Evolutionary conservation across 495 filamentous ascomycete genomes (phyloP).

Genomic region (Coniosporium apollinis): DNA sequence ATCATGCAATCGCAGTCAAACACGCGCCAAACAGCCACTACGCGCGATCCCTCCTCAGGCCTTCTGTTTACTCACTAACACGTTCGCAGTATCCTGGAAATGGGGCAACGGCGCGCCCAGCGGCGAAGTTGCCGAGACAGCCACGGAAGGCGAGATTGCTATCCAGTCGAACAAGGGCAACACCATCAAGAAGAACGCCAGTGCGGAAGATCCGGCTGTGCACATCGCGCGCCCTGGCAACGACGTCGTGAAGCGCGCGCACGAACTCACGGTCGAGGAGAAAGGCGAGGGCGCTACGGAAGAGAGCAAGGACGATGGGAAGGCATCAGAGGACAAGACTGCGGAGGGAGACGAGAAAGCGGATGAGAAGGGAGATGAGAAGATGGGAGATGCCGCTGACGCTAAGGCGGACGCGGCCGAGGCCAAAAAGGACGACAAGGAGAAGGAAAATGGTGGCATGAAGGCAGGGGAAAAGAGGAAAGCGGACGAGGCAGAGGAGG

Average conservation of each 20-base stretch:
- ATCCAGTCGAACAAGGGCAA: conserved; percentile 45
- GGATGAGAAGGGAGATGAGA: conserved; percentile 4
- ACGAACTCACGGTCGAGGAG: conserved; percentile 28
- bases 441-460: conserved; percentile 19
- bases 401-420: conserved; percentile 8
- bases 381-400: neutral
- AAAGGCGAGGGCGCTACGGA: conserved; percentile 12
- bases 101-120: conserved; percentile 35
- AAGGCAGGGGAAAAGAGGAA: conserved; percentile 24
- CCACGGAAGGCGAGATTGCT: conserved; percentile 36
- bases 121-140: conserved; percentile 41
- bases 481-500: conserved; percentile 21
- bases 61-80: neutral
- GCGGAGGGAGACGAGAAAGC: conserved; percentile 19
- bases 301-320: conserved; percentile 8
- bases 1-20: too few relatives aligned
- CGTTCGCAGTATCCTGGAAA: conserved; percentile 37
- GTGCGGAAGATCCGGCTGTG: conserved; percentile 40
- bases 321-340: conserved; percentile 11
- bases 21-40: too few relatives aligned
- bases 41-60: neutral
- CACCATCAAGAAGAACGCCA: conserved; percentile 41
- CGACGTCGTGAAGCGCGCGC: conserved; percentile 45
- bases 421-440: conserved; percentile 15
- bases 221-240: conserved; percentile 38